Evolutionary conservation across 192 early-diverging fungal species (phyloP).

Genomic region (Borealophlyctis nickersoniae): DNA sequence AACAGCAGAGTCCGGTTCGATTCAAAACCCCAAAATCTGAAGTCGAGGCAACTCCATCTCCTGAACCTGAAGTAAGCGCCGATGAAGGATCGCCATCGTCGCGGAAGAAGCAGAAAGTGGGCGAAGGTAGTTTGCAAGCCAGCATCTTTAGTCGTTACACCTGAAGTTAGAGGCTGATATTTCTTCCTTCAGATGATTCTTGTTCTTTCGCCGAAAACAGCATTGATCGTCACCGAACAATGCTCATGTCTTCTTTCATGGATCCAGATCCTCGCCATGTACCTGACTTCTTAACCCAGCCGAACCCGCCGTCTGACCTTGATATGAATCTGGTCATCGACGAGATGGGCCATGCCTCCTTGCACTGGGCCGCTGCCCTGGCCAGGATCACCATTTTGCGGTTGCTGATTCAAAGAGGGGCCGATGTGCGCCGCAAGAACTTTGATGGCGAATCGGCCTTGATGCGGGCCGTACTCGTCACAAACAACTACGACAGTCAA

Average conservation of each 20-base stretch:
- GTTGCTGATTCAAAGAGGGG: slow-evolving; percentile 72
- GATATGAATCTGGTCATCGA: slow-evolving; percentile 86
- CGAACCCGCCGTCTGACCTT: slow-evolving; percentile 50
- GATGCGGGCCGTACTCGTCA: slow-evolving; percentile 81
- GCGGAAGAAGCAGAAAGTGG: no score
- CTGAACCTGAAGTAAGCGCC: neutral
- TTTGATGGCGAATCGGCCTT: slow-evolving; percentile 83
- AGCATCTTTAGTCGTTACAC: no score
- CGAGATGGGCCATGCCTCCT: slow-evolving; percentile 88
- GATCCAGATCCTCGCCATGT: slow-evolving; percentile 67
- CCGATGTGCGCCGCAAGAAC: slow-evolving; percentile 69
- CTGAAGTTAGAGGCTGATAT: no score
- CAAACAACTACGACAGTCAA: slow-evolving; percentile 81
- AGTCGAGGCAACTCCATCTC: neutral
- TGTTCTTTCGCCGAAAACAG: slow-evolving; percentile 10
- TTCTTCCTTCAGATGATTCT: no score
- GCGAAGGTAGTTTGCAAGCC: no score
- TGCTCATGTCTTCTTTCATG: slow-evolving; percentile 84
- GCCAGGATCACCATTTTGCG: slow-evolving; percentile 72
- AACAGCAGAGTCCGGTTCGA: neutral
- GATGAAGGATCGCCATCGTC: no score
- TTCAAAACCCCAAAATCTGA: slow-evolving; percentile 1
- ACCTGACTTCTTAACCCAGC: slow-evolving; percentile 49
- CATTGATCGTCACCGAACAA: slow-evolving; percentile 63
- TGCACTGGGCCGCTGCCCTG: slow-evolving; percentile 96